phyloP scores from a whole-genome alignment of 2,329 filamentous ascomycete species.

The Tolypocladium tropicale region DNA sequence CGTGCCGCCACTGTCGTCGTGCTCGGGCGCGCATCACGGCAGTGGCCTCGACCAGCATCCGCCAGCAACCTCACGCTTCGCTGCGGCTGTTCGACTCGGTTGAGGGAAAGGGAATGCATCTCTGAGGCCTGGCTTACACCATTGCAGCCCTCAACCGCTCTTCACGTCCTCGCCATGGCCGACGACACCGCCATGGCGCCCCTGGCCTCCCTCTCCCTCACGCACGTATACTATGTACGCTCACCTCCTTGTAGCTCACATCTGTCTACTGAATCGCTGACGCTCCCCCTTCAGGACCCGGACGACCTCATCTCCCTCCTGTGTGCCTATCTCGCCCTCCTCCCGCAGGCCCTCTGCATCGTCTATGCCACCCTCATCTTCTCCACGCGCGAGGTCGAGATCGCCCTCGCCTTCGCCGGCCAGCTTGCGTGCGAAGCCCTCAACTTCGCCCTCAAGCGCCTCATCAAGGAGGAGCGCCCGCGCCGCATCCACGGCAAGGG shows the following conservation, averaged over 20 bases:
- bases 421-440: constrained; percentile 86
- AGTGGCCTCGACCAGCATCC: neutral
- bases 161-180: neutral
- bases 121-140: neutral
- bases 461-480: constrained; percentile 87
- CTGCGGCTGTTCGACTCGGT: neutral
- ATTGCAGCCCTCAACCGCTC: neutral
- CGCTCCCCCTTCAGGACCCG: constrained; percentile 56
- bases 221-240: constrained; percentile 88
- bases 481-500: constrained; percentile 79
- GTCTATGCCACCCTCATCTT: constrained; percentile 85
- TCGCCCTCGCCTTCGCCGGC: constrained; percentile 80
- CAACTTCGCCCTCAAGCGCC: constrained; percentile 81
- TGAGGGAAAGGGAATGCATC: neutral
- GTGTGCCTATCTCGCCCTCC: constrained; percentile 87
- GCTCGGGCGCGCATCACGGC: neutral
- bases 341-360: constrained; percentile 84
- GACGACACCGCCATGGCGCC: constrained; percentile 28
- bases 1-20: neutral
- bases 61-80: neutral
- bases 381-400: constrained; percentile 83
- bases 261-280: neutral
- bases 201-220: constrained; percentile 83
- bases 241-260: neutral
- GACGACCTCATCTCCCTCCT: constrained; percentile 73